Base-by-base conservation (phyloP, 2,329 filamentous ascomycete species). In the Fusarium heterosporum region DNA sequence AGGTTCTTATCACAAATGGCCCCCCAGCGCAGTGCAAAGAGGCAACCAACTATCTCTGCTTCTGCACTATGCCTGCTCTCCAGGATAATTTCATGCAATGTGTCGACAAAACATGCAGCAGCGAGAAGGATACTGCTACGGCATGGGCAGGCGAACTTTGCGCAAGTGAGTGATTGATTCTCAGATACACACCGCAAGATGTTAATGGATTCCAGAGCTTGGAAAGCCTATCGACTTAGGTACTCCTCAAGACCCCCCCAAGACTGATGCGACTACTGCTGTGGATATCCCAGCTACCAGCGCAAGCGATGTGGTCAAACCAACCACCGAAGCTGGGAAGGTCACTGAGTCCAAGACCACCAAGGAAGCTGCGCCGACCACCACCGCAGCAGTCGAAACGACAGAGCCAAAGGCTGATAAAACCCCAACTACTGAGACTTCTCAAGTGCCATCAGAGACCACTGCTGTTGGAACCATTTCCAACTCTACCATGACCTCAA, bases 61-160 rank as follows among this genome's bases (percentile, higher is more conserved):
- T 75, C 68, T 75, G 74, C 56, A 73, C 71, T 11, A 67, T 60
- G 53, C 51, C 68, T 16, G 41, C 46, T 0, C 68, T 74, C 3
- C 73, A 75, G 36, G 29, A 40, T 22, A 69, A 68, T 51, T 75
- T 74, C 55, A 36, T 64, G 4, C 63, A 75, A 17, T 75, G 73
- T 16, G 52, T 60, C 19, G 48, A 68, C 10, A 47, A 43, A 14
- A 61, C 63, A 45, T 62, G 58, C 16, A 43, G 58, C 30, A 28
- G 38, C 10, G 51, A 66, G 0, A 64, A 60, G 11, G 40, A 58
- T 6, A 49, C 42, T 3, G 68, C 72, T 16, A 50, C 74, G 28
- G 26, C 22, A 10, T 75, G 74, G 32, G 72, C 72, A 4, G 61
- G 68, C 17, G 64, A 70, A 26, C 61, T 75, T n/a, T 75, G 86